These are phyloP conservation scores for Protomyces inundatus DNA, from an alignment of 1,139 yeast genomes.

Conservation along the genomic window DNA sequence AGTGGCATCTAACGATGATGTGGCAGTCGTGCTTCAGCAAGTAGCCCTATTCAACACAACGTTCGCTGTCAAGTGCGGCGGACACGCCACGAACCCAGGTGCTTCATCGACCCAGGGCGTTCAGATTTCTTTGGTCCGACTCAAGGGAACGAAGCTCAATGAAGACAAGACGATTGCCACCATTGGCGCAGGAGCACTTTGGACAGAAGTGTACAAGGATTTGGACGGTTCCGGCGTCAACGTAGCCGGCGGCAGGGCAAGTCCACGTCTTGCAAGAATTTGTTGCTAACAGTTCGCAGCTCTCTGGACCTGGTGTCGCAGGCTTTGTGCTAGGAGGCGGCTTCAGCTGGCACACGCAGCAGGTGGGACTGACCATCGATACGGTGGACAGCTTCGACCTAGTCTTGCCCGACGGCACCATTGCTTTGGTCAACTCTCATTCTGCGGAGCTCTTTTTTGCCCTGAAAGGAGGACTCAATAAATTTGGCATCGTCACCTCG, in stretches of 20 bases:
- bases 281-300: neutral
- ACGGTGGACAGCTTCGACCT: constrained; percentile 5
- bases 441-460: constrained; percentile 16
- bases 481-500: constrained; percentile 14
- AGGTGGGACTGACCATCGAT: constrained; percentile 5
- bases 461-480: constrained; percentile 10
- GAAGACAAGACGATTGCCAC: constrained; percentile 10
- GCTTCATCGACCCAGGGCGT: constrained; percentile 8
- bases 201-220: constrained; percentile 1
- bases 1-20: constrained; percentile 10
- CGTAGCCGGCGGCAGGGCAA: constrained; percentile 9
- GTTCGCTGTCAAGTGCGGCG: constrained; percentile 18
- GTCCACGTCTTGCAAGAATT: neutral
- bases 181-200: constrained; percentile 1
- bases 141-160: neutral
- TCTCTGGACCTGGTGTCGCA: neutral
- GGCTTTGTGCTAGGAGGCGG: constrained; percentile 9
- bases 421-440: neutral
- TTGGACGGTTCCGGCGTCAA: constrained; percentile 2
- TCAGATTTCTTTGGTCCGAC: constrained; percentile 9
- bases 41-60: neutral
- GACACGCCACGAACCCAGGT: constrained; percentile 14
- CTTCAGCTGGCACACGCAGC: constrained; percentile 1
- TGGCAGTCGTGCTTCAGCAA: constrained; percentile 3
- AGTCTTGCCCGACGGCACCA: constrained; percentile 14